Conservation (phyloP, 208 protist genomes). For the Acanthamoeba culbertsoni region DNA sequence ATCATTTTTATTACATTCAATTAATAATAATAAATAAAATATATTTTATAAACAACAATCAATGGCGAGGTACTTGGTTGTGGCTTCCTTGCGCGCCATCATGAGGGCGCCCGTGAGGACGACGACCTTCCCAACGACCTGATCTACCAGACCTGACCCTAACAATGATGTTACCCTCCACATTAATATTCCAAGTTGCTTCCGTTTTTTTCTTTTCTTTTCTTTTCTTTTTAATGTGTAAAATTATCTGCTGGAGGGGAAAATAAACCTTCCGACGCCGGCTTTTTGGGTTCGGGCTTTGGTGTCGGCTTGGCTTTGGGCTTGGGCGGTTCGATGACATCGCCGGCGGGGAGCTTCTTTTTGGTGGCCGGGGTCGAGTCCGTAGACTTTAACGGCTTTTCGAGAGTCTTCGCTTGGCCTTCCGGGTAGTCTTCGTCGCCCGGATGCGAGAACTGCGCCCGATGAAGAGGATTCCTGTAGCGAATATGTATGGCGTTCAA, state of each 20-base stretch:
- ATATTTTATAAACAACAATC: background rate
- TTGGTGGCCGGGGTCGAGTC: too few relatives aligned
- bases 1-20: background rate
- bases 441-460: background rate
- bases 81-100: constrained; percentile 40
- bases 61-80: background rate
- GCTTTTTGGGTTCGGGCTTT: background rate
- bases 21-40: background rate
- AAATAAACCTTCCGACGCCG: too few relatives aligned
- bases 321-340: background rate
- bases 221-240: too few relatives aligned
- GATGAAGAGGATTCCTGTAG: background rate
- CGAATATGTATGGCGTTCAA: background rate
- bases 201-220: too few relatives aligned
- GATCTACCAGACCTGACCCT: background rate
- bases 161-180: too few relatives aligned
- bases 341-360: background rate
- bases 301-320: background rate
- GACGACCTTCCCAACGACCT: background rate
- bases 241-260: too few relatives aligned
- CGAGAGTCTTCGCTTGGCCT: background rate
- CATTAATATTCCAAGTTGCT: too few relatives aligned
- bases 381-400: background rate
- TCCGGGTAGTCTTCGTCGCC: background rate
- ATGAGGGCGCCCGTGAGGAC: background rate